Evolutionary conservation across 768 basidiomycete genomes (phyloP).

Genomic region (Psilocybe cyanescens): DNA sequence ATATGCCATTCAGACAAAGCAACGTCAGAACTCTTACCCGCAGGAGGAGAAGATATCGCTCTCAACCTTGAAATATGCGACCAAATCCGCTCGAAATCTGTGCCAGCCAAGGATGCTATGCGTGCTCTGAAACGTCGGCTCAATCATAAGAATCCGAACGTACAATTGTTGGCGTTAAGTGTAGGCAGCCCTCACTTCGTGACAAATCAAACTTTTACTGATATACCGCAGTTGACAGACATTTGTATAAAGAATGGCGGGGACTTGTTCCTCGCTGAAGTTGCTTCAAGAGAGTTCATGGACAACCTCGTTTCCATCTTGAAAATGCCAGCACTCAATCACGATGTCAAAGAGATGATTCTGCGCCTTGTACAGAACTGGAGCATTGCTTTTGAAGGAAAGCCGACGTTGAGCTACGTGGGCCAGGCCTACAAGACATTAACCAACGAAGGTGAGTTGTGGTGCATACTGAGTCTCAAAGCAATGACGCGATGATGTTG

Average conservation of each 20-base stretch:
- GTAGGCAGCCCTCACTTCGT: constrained; percentile 52
- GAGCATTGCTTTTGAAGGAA: constrained; percentile 89
- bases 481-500: constrained; percentile 2
- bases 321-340: constrained; percentile 74
- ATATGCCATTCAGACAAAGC: constrained; percentile 70
- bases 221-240: constrained; percentile 71
- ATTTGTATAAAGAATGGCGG: constrained; percentile 97
- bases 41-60: constrained; percentile 88
- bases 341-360: constrained; percentile 82
- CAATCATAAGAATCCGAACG: constrained; percentile 95
- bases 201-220: constrained; percentile 1
- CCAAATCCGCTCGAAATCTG: constrained; percentile 91
- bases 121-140: constrained; percentile 85
- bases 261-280: constrained; percentile 83
- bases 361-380: constrained; percentile 89
- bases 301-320: constrained; percentile 92
- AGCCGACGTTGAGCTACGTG: constrained; percentile 71
- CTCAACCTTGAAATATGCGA: constrained; percentile 96
- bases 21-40: constrained; percentile 88
- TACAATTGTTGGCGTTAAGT: constrained; percentile 83
- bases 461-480: constrained; percentile 2
- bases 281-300: constrained; percentile 90
- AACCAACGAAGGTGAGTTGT: constrained; percentile 68
- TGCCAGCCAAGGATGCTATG: constrained; percentile 85
- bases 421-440: constrained; percentile 81